Base-by-base conservation (phyloP, 805 yeast genomes). In the Pichia nakasei region DNA sequence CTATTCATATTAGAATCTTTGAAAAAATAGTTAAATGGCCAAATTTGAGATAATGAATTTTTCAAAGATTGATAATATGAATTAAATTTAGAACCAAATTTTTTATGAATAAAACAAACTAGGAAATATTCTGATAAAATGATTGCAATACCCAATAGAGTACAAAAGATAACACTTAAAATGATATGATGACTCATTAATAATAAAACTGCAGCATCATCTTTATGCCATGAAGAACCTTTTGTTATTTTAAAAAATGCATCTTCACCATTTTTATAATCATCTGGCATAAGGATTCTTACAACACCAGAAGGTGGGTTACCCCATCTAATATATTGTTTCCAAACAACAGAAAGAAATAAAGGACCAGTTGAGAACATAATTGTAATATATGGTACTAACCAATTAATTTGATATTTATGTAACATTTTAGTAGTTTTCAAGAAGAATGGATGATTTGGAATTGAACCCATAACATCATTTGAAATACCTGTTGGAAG, bases 311-410 rank as follows among this genome's bases (percentile, higher is more conserved):
- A 73, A 26, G 73, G 82, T 1, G 84, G 78, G 18, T 79, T 75
- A 2, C 82, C 82, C 83, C 85, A 80, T 51, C 95, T 72, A 62
- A 83, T 84, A 63, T 84, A 88, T 55, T 80, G 85, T 63, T 85
- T 85, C 88, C 95, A 84, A 53, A 89, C 73, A 31, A 85, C 88
- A 19, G 93, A 82, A 37, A 89, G 69, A 57, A 85, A 88, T 44
- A 89, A 66, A 0, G 97, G 96, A 12, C 97, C 97, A 0, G 97
- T 89, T 12, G 94, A 80, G 57, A 78, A 83, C 96, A 89, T 86
- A 60, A 89, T 87, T 29, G 96, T 87, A 48, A 88, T 68, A 65
- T 89, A 89, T 13, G 96, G 95, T 17, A 86, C 78, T 32, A 83
- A 64, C 84, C 94, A 87, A 62, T 85, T 82, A 52, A 74, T 70